Evolutionary conservation across 2,329 filamentous ascomycete genomes (phyloP), one percentile per base, ranked within the genome.

Genomic region (Neoascochyta sp.): DNA sequence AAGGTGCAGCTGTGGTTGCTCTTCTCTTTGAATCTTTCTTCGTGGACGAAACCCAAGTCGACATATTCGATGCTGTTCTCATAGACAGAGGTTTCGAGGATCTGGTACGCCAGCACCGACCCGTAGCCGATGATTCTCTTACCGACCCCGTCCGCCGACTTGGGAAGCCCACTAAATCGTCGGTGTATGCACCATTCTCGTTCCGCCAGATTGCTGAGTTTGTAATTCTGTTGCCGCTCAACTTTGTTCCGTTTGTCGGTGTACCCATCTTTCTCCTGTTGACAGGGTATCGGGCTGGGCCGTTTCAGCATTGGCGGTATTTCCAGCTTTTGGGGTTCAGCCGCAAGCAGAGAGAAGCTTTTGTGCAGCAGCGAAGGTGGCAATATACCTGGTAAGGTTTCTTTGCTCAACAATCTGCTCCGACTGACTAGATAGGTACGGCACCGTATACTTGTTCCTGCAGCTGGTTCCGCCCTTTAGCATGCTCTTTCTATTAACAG

Each of bases 401-500:
- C 8, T 14, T 3, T 10, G n/a, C 14, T 5, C 4, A 10, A 21
- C 14, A 22, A n/a, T n/a, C 15, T 4, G 11, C 7, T 10, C 9
- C 9, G 22, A 17, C 39, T 52, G 24, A 52, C 27, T 27, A 26
- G 6, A 9, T 20, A 77, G 74, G 54, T 95, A 96, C 54, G 92
- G 92, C 10, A 86, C 84, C 1, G 73, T 92, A 4, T 86, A 88
- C 27, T 78, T 95, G 67, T 61, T 87, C 5, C 65, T 96, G 16
- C 86, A 95, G 65, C 74, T 96, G n/a, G 73, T 95, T 7, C 92
- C 92, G 1, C 74, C 90, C 9, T 64, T 95, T 27, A 93, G 85
- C n/a, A 93, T 98, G 73, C 80, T 96, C 57, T 95, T 96, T 60
- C 72, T 96, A 21, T 67, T 98, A 45, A 95, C 90, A 0, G 88